These are phyloP conservation scores for Biscutella laevigata DNA, from an alignment of 441 rosid genomes.

Conservation along the genomic window DNA sequence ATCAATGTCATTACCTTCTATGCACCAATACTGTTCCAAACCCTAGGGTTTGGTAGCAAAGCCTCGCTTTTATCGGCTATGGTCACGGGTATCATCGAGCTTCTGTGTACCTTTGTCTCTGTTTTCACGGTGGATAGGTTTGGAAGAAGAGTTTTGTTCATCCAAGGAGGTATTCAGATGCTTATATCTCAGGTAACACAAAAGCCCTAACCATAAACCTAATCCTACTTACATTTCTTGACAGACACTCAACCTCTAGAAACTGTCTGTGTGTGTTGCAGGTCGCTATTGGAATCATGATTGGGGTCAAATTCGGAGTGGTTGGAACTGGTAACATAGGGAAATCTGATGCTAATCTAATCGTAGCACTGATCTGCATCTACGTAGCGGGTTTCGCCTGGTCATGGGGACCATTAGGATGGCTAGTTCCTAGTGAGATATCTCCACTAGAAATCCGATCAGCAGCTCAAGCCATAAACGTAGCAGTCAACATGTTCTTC, in stretches of 20 bases:
- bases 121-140: constrained; percentile 35
- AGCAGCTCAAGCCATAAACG: constrained; percentile 42
- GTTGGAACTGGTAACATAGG: constrained; percentile 35
- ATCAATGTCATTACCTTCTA: constrained; percentile 49
- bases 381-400: constrained; percentile 66
- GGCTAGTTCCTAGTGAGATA: constrained; percentile 54
- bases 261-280: neutral
- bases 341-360: constrained; percentile 25
- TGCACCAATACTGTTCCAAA: constrained; percentile 48
- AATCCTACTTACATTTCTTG: constrained; percentile 7
- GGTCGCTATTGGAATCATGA: constrained; percentile 30
- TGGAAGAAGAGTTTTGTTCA: constrained; percentile 43
- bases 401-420: constrained; percentile 83
- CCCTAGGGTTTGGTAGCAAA: constrained; percentile 37
- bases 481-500: constrained; percentile 43
- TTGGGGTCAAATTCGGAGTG: constrained; percentile 33
- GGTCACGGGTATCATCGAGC: constrained; percentile 40
- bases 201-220: neutral
- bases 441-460: constrained; percentile 40
- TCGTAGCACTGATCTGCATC: constrained; percentile 40
- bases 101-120: constrained; percentile 34
- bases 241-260: neutral
- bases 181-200: constrained; percentile 37
- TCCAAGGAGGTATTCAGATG: constrained; percentile 49
- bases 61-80: constrained; percentile 48